phyloP scores from a whole-genome alignment of 176 grass and related monocot genomes.

The Otatea glauca region DNA sequence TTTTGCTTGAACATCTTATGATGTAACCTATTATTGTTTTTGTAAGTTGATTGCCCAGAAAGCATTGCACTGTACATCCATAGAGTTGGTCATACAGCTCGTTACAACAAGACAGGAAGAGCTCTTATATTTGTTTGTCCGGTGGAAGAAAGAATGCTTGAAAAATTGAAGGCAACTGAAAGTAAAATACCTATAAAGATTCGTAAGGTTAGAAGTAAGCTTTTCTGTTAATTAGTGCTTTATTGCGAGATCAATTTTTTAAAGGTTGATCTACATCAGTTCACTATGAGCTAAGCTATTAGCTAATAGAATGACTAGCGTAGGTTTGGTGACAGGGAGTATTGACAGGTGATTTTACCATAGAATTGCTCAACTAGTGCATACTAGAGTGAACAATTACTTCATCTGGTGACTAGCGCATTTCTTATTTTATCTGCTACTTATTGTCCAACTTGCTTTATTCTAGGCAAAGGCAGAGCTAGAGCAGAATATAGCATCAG shows the following conservation, averaged over 20 bases:
- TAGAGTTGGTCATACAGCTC: slow-evolving; percentile 92
- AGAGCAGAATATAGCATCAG: slow-evolving; percentile 65
- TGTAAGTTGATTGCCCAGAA: slow-evolving; percentile 88
- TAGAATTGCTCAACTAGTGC: slow-evolving; percentile 2
- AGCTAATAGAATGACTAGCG: slow-evolving; percentile 1
- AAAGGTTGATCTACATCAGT: background rate
- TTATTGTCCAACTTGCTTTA: no score
- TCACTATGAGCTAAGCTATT: background rate
- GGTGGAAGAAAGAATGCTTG: slow-evolving; percentile 80
- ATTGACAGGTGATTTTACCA: slow-evolving; percentile 8
- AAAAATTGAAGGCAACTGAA: slow-evolving; percentile 74
- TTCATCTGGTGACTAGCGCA: slow-evolving; percentile 7
- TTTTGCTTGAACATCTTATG: slow-evolving; percentile 19
- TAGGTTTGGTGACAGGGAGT: background rate
- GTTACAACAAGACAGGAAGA: slow-evolving; percentile 81
- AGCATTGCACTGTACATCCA: slow-evolving; percentile 78
- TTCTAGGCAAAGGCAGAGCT: slow-evolving; percentile 69
- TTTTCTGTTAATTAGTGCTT: slow-evolving; percentile 22
- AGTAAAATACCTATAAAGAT: slow-evolving; percentile 88
- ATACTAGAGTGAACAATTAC: background rate
- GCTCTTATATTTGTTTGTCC: slow-evolving; percentile 82
- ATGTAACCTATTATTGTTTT: slow-evolving; percentile 28
- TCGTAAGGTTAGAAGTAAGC: slow-evolving; percentile 52
- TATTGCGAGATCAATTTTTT: background rate
- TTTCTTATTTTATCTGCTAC: no score